Conservation (phyloP, 2,329 filamentous ascomycete species). For the Cercospora sp. region DNA sequence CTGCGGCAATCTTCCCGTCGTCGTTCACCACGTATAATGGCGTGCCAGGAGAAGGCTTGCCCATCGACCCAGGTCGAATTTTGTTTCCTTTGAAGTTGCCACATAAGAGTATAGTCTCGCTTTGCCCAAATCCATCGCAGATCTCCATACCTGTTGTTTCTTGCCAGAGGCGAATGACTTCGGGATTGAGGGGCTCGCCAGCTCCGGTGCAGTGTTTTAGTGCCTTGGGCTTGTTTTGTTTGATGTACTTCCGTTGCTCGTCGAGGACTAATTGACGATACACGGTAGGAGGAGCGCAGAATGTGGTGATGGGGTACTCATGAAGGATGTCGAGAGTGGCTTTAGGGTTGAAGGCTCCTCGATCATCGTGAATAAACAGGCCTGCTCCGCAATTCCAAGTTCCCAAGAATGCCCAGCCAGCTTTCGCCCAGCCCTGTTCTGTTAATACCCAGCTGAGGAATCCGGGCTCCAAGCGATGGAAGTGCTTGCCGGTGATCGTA, state of each 20-base stretch:
- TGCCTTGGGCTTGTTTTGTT: slow-evolving; percentile 32
- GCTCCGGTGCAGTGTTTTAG: slow-evolving; percentile 43
- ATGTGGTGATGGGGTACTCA: slow-evolving; percentile 44
- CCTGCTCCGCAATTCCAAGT: slow-evolving; percentile 46
- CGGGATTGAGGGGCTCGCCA: slow-evolving; percentile 45
- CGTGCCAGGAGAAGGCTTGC: slow-evolving; percentile 42
- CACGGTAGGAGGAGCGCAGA: slow-evolving; percentile 46
- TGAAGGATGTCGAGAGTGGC: slow-evolving; percentile 40
- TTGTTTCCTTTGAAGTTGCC: slow-evolving; percentile 41
- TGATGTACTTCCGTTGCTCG: slow-evolving; percentile 35
- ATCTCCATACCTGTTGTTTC: slow-evolving; percentile 42
- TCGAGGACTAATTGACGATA: slow-evolving; percentile 45
- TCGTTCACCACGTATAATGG: slow-evolving; percentile 40
- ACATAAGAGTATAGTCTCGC: slow-evolving; percentile 44
- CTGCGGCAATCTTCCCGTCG: slow-evolving; percentile 34
- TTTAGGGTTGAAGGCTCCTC: slow-evolving; percentile 38
- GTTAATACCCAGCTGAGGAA: slow-evolving; percentile 45
- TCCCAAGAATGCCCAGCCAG: slow-evolving; percentile 45
- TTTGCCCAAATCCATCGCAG: slow-evolving; percentile 46
- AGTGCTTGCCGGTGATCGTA: slow-evolving; percentile 44
- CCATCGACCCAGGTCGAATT: slow-evolving; percentile 45
- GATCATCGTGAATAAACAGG: slow-evolving; percentile 45
- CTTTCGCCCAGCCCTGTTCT: slow-evolving; percentile 48
- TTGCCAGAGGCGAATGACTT: slow-evolving; percentile 43
- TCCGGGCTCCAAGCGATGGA: slow-evolving; percentile 40